Percentiles rank a stretch among this genome's conserved stretches.
These are phyloP conservation scores for Talaromyces rugulosus DNA, from an alignment of 2,329 filamentous ascomycete species.

Conservation along the genomic window DNA sequence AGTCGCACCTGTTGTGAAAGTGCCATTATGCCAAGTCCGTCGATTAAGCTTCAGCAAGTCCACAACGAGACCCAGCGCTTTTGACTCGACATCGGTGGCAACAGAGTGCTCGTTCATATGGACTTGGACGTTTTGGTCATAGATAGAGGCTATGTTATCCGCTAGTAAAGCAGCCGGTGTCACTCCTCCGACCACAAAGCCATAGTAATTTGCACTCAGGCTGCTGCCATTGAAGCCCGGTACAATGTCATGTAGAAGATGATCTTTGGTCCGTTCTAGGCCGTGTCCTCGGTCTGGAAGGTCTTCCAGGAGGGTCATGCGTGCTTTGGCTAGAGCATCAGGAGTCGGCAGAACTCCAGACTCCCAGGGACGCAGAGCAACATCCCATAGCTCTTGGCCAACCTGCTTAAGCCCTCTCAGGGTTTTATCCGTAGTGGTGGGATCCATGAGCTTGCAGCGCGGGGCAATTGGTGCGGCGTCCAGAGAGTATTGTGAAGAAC, in stretches of 20 bases:
- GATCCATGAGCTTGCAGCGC: not conserved
- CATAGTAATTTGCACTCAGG: conserved; percentile 69
- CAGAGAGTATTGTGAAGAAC: not conserved
- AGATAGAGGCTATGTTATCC: conserved; percentile 74
- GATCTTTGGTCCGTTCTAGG: conserved; percentile 28
- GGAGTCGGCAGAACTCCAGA: conserved; percentile 29
- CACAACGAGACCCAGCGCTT: conserved; percentile 64
- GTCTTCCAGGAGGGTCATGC: conserved; percentile 26
- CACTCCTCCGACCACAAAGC: conserved; percentile 79
- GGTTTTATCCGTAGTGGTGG: not conserved
- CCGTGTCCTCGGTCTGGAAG: conserved; percentile 27
- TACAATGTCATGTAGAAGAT: conserved; percentile 39
- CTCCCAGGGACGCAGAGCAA: conserved; percentile 24
- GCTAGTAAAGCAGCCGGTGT: conserved; percentile 77
- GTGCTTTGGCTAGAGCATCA: conserved; percentile 26
- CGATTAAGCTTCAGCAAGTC: conserved; percentile 61
- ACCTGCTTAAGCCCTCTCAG: conserved; percentile 6
- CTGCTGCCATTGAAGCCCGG: conserved; percentile 63
- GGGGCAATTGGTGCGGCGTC: not conserved
- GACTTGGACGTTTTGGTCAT: conserved; percentile 81
- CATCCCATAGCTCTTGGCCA: conserved; percentile 27
- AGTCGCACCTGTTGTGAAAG: conserved; percentile 73
- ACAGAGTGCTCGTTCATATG: conserved; percentile 74
- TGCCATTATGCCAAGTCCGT: conserved; percentile 63
- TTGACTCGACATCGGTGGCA: conserved; percentile 71